Evolutionary conservation across 345 rosid genomes (phyloP), one percentile per base, ranked within the genome.

Genomic region (Adansonia digitata): DNA sequence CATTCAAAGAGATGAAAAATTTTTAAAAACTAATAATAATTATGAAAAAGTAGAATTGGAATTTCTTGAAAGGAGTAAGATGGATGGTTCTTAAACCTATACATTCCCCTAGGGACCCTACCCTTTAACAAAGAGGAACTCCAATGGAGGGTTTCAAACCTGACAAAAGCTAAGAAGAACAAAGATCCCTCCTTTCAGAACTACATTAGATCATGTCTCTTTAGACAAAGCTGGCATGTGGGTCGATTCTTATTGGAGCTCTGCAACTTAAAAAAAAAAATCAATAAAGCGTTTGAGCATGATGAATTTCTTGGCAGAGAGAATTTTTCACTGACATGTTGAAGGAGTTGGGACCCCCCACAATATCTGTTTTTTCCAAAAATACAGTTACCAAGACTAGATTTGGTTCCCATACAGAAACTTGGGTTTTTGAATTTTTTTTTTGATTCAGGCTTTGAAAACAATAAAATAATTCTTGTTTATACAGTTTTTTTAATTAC

Each of bases 81-180:
- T 77, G 81, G 84, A 78, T 78, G 78, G 43, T 75, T 82, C 80
- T 74, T 60, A 7, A 24, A 39, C n/a, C 73, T 43, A n/a, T n/a
- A 78, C 77, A 57, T 73, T 62, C 76, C 70, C 72, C 14, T 69
- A 12, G 60, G 74, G 64, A 9, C 60, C 79, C 74, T 73, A 39
- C 24, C n/a, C 18, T 13, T 46, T 35, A 29, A 60, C 46, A 20
- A 75, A 62, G 83, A 74, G 80, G 61, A 76, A 77, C 76, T 61
- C 67, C 74, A 75, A 85, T 71, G 81, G 73, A 56, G 74, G 65
- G 37, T 79, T 82, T 70, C 63, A 59, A 78, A 76, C 75, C 82
- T 85, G 86, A 80, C 83, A 84, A 85, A 85, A 81, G 87, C 71
- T 31, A 70, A 57, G 52, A 80, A 59, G 84, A 81, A 82, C 80